Evolutionary conservation across 805 yeast species (phyloP).

Genomic region (Schizosaccharomyces japonicus): DNA sequence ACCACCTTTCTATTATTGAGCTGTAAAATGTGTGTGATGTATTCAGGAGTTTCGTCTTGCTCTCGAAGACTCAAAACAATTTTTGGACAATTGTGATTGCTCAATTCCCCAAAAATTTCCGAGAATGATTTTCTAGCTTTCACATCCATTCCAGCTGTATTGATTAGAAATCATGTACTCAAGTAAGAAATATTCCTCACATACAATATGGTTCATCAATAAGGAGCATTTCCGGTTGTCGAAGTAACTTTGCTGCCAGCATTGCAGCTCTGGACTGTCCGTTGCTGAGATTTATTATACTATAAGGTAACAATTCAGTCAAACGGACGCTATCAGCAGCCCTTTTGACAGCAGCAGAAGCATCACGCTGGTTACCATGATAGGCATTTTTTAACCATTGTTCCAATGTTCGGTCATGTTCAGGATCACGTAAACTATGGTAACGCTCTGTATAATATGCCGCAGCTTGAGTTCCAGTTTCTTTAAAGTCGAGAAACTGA

Average conservation of each 20-base stretch:
- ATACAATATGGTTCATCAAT: not conserved
- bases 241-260: slow-evolving; percentile 48
- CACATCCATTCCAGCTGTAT: not conserved
- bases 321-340: not conserved
- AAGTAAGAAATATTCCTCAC: not conserved
- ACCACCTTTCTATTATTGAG: not conserved
- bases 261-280: slow-evolving; percentile 87
- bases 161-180: not conserved
- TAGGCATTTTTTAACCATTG: not conserved
- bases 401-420: not conserved
- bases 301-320: not conserved
- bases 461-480: not conserved
- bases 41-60: slow-evolving; percentile 3
- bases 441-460: slow-evolving; percentile 4
- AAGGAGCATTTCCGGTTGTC: slow-evolving; percentile 38
- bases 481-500: not conserved
- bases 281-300: slow-evolving; percentile 48
- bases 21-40: not conserved
- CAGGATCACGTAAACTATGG: not conserved
- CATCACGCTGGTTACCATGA: not conserved
- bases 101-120: not conserved
- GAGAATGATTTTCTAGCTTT: not conserved
- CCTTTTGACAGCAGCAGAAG: not conserved
- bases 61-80: not conserved
- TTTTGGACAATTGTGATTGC: not conserved